These are phyloP conservation scores for Lathyrus tuberosus DNA, from an alignment of 306 rosid genomes.

Conservation along the genomic window DNA sequence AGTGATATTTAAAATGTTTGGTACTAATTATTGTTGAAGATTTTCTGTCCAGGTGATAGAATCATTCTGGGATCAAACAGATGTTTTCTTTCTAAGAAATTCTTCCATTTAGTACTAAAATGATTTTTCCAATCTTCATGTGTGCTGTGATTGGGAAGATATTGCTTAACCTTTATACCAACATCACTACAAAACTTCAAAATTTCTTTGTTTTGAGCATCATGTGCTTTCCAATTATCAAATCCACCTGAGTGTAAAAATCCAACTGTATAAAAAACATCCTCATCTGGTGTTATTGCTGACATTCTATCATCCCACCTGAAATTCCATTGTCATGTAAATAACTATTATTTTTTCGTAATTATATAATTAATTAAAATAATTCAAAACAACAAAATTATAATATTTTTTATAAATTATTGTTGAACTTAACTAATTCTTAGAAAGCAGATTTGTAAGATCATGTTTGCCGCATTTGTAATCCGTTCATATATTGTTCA, in stretches of 20 bases:
- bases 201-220: constrained; percentile 69
- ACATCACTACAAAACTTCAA: constrained; percentile 56
- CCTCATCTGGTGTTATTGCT: constrained; percentile 70
- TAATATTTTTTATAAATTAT: too few species aligned
- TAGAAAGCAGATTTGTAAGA: too few species aligned
- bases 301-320: constrained; percentile 90
- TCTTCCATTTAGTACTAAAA: constrained; percentile 76
- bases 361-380: background rate
- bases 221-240: constrained; percentile 67
- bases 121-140: constrained; percentile 70
- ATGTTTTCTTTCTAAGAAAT: constrained; percentile 57
- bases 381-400: background rate
- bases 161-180: constrained; percentile 69
- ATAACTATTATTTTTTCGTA: background rate
- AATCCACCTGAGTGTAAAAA: constrained; percentile 78
- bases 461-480: too few species aligned
- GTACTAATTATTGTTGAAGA: constrained; percentile 46
- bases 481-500: too few species aligned
- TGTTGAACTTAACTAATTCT: too few species aligned
- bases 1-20: background rate
- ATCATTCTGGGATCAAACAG: constrained; percentile 82
- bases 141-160: constrained; percentile 65
- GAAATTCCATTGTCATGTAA: constrained; percentile 18
- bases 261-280: constrained; percentile 79
- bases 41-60: constrained; percentile 87